These are phyloP conservation scores for Candida golubevii DNA, from an alignment of 805 yeast species.

Conservation along the genomic window DNA sequence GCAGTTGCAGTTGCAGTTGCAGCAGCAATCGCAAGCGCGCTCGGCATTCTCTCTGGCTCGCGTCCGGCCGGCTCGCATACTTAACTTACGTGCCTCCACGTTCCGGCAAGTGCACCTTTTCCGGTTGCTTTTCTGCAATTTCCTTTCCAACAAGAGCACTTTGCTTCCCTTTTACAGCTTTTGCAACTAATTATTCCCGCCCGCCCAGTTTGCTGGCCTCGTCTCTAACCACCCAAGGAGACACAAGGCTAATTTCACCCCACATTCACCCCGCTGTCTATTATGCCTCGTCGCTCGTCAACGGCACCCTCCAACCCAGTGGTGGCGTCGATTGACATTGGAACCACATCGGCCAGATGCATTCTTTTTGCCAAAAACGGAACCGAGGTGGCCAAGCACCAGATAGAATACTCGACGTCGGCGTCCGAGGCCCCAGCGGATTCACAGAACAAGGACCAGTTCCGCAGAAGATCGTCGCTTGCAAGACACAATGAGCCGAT, in stretches of 20 bases:
- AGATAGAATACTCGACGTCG: conserved; percentile 80
- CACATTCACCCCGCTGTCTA: neutral
- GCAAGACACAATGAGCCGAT: conserved; percentile 51
- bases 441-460: conserved; percentile 41
- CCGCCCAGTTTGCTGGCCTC: neutral
- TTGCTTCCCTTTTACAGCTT: too few relatives aligned
- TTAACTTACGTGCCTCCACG: too few relatives aligned
- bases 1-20: too few relatives aligned
- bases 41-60: too few relatives aligned
- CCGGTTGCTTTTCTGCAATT: too few relatives aligned
- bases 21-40: too few relatives aligned
- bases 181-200: too few relatives aligned
- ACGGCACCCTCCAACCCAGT: conserved; percentile 39
- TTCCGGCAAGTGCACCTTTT: too few relatives aligned
- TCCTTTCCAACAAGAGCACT: too few relatives aligned
- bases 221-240: too few relatives aligned
- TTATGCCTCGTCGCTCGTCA: conserved; percentile 41
- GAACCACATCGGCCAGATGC: conserved; percentile 89
- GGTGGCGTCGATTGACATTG: conserved; percentile 78
- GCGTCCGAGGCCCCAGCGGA: conserved; percentile 51
- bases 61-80: too few relatives aligned
- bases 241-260: too few relatives aligned
- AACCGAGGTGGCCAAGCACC: conserved; percentile 79
- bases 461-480: conserved; percentile 40
- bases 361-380: conserved; percentile 74